Conservation (phyloP, 495 filamentous ascomycete species). For the Xylaria nigripes region DNA sequence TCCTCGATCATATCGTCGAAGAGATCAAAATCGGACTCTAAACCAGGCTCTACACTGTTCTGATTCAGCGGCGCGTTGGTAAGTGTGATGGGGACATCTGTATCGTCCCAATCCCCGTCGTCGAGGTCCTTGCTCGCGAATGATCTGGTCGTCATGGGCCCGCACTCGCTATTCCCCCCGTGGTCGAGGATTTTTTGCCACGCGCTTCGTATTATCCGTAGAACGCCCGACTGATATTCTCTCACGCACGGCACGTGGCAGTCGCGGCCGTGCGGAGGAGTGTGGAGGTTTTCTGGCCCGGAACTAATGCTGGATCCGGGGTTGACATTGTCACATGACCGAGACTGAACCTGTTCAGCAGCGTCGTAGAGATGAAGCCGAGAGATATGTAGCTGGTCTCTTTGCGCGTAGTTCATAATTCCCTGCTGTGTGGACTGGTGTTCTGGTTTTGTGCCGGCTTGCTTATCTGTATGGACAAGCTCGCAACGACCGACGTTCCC, state of each 20-base stretch:
- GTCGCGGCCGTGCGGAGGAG: too few species aligned
- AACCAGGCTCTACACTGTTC: not conserved
- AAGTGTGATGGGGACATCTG: not conserved
- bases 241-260: too few species aligned
- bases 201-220: too few species aligned
- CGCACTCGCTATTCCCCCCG: too few species aligned
- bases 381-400: conserved; percentile 4
- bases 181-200: too few species aligned
- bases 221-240: too few species aligned
- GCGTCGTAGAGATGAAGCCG: conserved; percentile 16
- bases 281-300: too few species aligned
- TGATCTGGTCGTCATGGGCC: too few species aligned
- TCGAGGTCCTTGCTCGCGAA: too few species aligned
- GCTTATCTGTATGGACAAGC: not conserved
- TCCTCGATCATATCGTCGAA: not conserved
- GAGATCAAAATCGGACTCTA: not conserved
- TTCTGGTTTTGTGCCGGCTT: not conserved
- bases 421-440: not conserved
- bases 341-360: not conserved
- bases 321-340: conserved; percentile 12
- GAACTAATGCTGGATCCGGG: too few species aligned
- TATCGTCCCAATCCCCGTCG: conserved; percentile 12
- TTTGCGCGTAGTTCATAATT: not conserved
- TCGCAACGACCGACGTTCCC: conserved; percentile 12
- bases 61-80: not conserved